A percentile compares a stretch with the other conserved stretches of the same genome.
Evolutionary conservation across 257 asterid genomes (phyloP).

Genomic region (Rhazya stricta): DNA sequence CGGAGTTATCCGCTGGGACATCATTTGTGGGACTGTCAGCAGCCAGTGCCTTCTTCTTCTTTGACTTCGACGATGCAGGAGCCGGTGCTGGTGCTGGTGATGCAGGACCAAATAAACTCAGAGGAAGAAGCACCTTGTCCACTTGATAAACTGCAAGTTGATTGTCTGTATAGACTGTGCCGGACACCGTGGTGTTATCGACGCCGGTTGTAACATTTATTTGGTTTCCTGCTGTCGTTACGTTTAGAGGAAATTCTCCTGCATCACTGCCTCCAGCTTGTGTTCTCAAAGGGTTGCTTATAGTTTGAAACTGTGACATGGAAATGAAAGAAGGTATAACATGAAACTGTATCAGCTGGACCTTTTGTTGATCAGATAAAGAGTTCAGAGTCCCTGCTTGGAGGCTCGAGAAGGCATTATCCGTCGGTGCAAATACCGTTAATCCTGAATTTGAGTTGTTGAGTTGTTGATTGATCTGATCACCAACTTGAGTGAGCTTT

Average conservation of each 20-base stretch:
- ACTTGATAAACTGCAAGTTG: conserved; percentile 82
- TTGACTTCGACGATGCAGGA: conserved; percentile 25
- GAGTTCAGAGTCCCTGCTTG: conserved; percentile 67
- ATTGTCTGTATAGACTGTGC: conserved; percentile 55
- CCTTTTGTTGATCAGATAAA: conserved; percentile 66
- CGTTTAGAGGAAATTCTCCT: conserved; percentile 60
- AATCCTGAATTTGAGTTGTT: conserved; percentile 76
- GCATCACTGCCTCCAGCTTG: conserved; percentile 66
- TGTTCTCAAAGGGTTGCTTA: conserved; percentile 74
- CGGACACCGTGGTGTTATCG: conserved; percentile 52
- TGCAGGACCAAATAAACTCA: conserved; percentile 60
- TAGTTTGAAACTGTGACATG: conserved; percentile 70
- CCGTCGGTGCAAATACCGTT: conserved; percentile 76
- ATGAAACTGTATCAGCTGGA: conserved; percentile 58
- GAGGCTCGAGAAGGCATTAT: conserved; percentile 61
- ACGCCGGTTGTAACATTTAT: conserved; percentile 83
- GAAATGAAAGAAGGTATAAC: conserved; percentile 55
- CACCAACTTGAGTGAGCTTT: conserved; percentile 52
- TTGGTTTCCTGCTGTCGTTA: conserved; percentile 68
- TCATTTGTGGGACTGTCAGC: conserved; percentile 40
- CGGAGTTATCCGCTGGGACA: conserved; percentile 48
- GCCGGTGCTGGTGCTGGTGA: conserved; percentile 54
- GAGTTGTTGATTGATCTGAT: conserved; percentile 73
- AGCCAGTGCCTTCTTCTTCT: conserved; percentile 30
- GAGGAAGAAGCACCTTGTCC: conserved; percentile 74